Base-by-base conservation (phyloP, 257 asterid genomes). In the Orobanche coerulescens region DNA sequence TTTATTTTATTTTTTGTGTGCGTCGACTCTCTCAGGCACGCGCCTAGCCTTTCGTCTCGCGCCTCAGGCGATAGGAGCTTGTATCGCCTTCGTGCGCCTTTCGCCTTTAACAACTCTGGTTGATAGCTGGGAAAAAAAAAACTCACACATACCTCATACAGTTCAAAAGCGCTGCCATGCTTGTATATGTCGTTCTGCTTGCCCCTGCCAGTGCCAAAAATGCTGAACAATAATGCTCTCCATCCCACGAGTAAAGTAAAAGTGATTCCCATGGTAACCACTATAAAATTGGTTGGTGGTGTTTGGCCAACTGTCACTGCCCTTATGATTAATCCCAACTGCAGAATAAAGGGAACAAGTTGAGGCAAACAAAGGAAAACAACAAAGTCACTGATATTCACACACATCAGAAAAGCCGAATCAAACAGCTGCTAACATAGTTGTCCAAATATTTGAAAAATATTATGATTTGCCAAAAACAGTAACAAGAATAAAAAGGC, bases 201-300 rank as follows among this genome's bases (percentile, higher is more conserved):
- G 24, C 65, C 77, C 43, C 82, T 72, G 24, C 74, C 73, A 1
- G 46, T 33, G n/a, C 84, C 76, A 56, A 83, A 71, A 67, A 82
- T 53, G 70, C 71, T 85, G 63, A 62, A 78, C 31, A 87, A 40
- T 37, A 87, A 69, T 0, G 94, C 73, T 70, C 97, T 75, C 96
- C 96, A 85, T 47, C 95, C 96, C 50, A 91, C 67, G 34, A 91
- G 91, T 60, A 91, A 54, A 34, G 80, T 71, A 23, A 83, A 92
- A 1, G 97, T 91, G 83, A 90, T 91, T 66, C 91, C 96, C 95
- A 87, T 80, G 28, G 97, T 83, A 40, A 85, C 92, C 36, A 82
- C 47, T 6, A 85, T 67, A 65, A 85, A 91, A 75, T 78, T 83
- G 58, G 69, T 76, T 13, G 94, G 84, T 13, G 92, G 97, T 31